Evolutionary conservation across 495 filamentous ascomycete genomes (phyloP), one percentile per base, ranked within the genome.

Genomic region (Pyrenopolyporus hunteri): DNA sequence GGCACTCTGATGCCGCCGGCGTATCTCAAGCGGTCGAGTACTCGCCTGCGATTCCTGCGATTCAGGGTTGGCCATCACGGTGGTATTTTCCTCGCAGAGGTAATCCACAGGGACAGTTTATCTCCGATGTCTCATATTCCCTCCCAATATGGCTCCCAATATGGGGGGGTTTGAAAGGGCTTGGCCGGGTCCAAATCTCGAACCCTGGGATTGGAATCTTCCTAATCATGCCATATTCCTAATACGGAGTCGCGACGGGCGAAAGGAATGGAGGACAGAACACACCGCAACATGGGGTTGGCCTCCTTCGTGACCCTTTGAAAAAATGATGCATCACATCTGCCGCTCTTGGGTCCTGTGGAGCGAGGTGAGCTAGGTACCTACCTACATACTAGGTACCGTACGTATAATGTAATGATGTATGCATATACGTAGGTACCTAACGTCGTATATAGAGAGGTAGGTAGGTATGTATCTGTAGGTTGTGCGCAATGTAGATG

Each of bases 61-160:
- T n/a, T n/a, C n/a, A 29, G 26, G 26, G 31, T 1, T 17, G 39
- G 19, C 26, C 5, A 25, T 10, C 36, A 31, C 26, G 56, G 47
- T 59, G 39, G 56, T 46, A 52, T 51, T 59, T 14, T 13, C 40
- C 26, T 29, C 9, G 5, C 9, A 29, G 5, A 5, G 4, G 5
- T 29, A 29, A 4, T 29, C 9, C 26, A 4, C 9, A 29, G 13
- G 11, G 17, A 20, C 16, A 19, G 17, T 14, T 14, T 39, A 45
- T 52, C 46, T 63, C 37, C 59, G 52, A 63, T 52, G 59, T 63
- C 52, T 52, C 59, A 63, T 57, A 46, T 39, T 63, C 45, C 35
- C 35, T 13, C 14, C 26, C 26, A 5, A 4, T 9, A 5, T 9
- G 9, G 26, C 49, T 54, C 48, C 49, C 49, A 50, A 26, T 47